Base-by-base conservation (phyloP, 2,329 filamentous ascomycete species). In the Phialophora chinensis region DNA sequence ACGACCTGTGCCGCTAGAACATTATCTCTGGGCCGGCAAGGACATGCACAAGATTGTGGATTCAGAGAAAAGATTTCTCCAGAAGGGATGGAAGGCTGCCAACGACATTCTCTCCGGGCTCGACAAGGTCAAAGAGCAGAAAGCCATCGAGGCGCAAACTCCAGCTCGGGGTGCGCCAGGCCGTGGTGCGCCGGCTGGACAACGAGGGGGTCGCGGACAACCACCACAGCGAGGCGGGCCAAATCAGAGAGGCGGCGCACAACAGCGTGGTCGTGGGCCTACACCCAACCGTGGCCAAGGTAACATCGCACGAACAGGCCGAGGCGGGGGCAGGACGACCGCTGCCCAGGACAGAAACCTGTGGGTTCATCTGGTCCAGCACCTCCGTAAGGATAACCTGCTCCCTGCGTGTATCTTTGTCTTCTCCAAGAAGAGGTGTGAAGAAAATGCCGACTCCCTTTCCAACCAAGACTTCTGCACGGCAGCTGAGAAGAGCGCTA, bases 381-480 rank as follows among this genome's bases (percentile, higher is more conserved):
- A 92, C 78, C 84, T 99, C 62, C 91, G 89, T 73, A 97, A 96
- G 77, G 88, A 93, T 60, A 92, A 88, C 57, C 84, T 99, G 3
- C 86, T 99, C 3, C 95, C 95, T 0, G 92, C 91, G 8, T 98
- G 94, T 77, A 96, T 99, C 72, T 99, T 99, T 75, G 94, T 99
- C 63, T 99, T 99, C 79, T 99, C 95, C 2, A 99, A 98, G 81
- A 97, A 95, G 79, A 86, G 95, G 60, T 98, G 95, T 74, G 95
- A 99, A 78, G 93, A 98, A 76, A 99, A 98, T 76, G 95, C 95
- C 0, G 92, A 97, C 76, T 94, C 95, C 0, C 83, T 99, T 25
- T 94, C 91, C 68, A 98, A 97, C 75, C 90, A 97, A 72, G 95
- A 99, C 75, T 98, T 96, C 75, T 96, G 91, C 76, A 97, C 91